Conservation (phyloP, 1,284 basidiomycete species). For the Porogramme epimiltina region DNA sequence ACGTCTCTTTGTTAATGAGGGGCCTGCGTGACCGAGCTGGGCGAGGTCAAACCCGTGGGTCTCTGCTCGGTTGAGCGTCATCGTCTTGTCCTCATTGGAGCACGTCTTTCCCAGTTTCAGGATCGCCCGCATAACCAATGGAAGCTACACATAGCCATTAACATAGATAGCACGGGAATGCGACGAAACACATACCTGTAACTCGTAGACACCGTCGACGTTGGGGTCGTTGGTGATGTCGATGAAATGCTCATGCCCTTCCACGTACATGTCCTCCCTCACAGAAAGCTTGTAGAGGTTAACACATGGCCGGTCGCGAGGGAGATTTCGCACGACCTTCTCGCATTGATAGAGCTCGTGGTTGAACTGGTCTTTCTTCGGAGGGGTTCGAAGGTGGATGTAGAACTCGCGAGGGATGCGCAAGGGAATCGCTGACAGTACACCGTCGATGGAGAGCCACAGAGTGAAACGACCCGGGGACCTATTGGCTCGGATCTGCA, state of each 20-base stretch:
- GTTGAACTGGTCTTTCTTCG: conserved; percentile 66
- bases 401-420: conserved; percentile 93
- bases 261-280: conserved; percentile 82
- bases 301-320: conserved; percentile 75
- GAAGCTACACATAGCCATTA: conserved; percentile 55
- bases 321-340: conserved; percentile 79
- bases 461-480: conserved; percentile 85
- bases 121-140: conserved; percentile 83
- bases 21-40: conserved; percentile 72
- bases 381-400: conserved; percentile 80
- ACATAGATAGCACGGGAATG: background rate
- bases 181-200: conserved; percentile 61
- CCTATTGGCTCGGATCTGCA: conserved; percentile 84
- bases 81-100: conserved; percentile 62
- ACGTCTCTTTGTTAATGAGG: conserved; percentile 60
- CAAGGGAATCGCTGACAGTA: conserved; percentile 79
- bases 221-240: conserved; percentile 93
- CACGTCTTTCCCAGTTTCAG: conserved; percentile 88
- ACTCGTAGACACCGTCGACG: conserved; percentile 94
- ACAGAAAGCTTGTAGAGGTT: conserved; percentile 88
- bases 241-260: conserved; percentile 90
- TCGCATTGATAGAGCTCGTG: conserved; percentile 72
- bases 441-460: conserved; percentile 87
- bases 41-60: conserved; percentile 84
- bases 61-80: conserved; percentile 85